Evolutionary conservation across 345 rosid species (phyloP), one percentile per base, ranked within the genome.

Genomic region (Gossypium longicalyx): DNA sequence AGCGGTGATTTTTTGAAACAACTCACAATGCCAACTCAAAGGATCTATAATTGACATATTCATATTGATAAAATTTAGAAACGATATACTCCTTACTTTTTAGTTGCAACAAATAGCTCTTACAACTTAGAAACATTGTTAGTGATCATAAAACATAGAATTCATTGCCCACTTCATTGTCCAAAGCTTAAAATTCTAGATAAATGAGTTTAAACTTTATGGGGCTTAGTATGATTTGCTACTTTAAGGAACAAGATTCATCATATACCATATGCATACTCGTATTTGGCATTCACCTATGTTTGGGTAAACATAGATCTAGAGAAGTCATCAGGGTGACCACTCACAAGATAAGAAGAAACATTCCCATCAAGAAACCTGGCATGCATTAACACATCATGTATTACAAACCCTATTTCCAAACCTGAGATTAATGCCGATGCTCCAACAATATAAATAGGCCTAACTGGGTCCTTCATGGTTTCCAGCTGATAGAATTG

Each of bases 401-500:
- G n/a, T 12, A 67, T 47, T 19, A 69, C 51, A 68, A 12, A 27
- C 3, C 44, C 10, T 27, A 45, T 69, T 69, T 51, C 60, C 47
- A 69, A 51, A 69, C 60, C 73, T 69, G 73, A 51, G 6, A 51
- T 9, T 0, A 51, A 69, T 29, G 44, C 47, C 8, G 8, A 23
- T 69, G 45, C 73, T 27, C 60, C 59, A 69, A 27, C 19, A 69
- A 27, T 51, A 29, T 10, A 69, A 51, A 51, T 12, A 51, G 22
- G 16, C 22, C 16, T 49, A 49, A 49, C 51, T 9, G 15, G 43
- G 15, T 16, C 23, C 56, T 67, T 67, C 58, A 49, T 68, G 44
- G 58, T 22, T 38, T 69, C 72, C 57, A 51, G 22, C 72, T 49
- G 72, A 69, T 17, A 25, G 44, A 16, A 69, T 27, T 69, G 58